Percentiles rank a stretch among this genome's conserved stretches.
phyloP scores from a whole-genome alignment of 2,329 filamentous ascomycete genomes.

The Ophiostoma piceae region DNA sequence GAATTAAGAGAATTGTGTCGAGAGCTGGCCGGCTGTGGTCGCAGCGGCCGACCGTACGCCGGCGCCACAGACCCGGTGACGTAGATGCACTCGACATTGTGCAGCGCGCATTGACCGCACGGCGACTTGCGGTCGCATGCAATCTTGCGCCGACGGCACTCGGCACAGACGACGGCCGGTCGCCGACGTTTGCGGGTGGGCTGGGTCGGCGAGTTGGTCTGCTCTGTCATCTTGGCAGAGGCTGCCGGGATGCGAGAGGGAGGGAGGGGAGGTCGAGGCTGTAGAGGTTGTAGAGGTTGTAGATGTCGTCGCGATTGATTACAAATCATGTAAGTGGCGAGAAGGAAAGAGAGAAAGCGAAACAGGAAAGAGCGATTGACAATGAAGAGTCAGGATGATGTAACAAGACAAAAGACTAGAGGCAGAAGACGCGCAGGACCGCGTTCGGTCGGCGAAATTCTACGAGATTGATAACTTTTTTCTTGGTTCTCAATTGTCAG shows the following conservation, averaged over 20 bases:
- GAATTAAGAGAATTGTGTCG: not conserved
- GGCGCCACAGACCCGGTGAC: constrained; percentile 31
- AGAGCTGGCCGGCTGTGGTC: not conserved
- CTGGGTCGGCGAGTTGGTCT: constrained; percentile 6
- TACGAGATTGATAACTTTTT: not conserved
- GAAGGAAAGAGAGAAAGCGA: not conserved
- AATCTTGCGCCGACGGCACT: constrained; percentile 57
- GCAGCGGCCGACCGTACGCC: constrained; percentile 25
- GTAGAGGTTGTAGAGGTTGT: not conserved
- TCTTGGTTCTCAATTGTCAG: not conserved
- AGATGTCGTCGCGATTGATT: not conserved
- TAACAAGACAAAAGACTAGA: not conserved
- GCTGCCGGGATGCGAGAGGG: not conserved
- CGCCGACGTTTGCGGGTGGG: constrained; percentile 29
- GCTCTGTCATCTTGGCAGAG: not conserved
- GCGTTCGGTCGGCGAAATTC: not conserved
- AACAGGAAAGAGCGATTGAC: not conserved
- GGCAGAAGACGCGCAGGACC: not conserved
- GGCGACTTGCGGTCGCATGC: constrained; percentile 54
- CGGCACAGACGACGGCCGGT: constrained; percentile 47
- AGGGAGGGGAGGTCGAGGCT: not conserved
- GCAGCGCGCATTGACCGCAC: constrained; percentile 55
- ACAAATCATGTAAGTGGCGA: not conserved
- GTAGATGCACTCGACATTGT: constrained; percentile 51
- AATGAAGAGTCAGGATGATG: not conserved